Conservation (phyloP, 208 protist species). For the Cochliopodium minus region DNA sequence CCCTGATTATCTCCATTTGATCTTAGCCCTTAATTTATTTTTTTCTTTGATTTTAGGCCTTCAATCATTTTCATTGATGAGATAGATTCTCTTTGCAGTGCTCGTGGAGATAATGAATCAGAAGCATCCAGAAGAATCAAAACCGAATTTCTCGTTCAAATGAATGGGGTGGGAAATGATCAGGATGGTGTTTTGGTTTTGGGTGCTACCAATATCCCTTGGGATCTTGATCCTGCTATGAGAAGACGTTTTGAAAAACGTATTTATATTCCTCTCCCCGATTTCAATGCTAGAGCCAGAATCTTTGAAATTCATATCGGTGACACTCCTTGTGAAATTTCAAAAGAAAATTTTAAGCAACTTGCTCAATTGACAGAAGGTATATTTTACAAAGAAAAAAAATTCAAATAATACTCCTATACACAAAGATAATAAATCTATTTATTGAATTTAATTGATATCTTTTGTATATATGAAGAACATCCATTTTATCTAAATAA, state of each 20-base stretch:
- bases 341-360: slow-evolving; percentile 56
- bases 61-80: slow-evolving; percentile 99
- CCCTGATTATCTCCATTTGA: too few relatives aligned
- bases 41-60: slow-evolving; percentile 31
- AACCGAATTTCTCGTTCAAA: slow-evolving; percentile 81
- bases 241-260: slow-evolving; percentile 56
- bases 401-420: too few relatives aligned
- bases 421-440: too few relatives aligned
- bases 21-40: too few relatives aligned
- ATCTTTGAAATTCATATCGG: slow-evolving; percentile 88
- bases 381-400: too few relatives aligned
- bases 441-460: too few relatives aligned
- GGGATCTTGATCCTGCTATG: slow-evolving; percentile 50
- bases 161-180: slow-evolving; percentile 40
- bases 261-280: slow-evolving; percentile 72
- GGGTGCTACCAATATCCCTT: slow-evolving; percentile 54
- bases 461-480: too few relatives aligned
- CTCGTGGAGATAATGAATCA: slow-evolving; percentile 44
- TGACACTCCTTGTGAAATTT: slow-evolving; percentile 61
- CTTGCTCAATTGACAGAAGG: slow-evolving; percentile 65
- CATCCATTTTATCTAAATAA: too few relatives aligned
- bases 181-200: slow-evolving; percentile 38
- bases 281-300: slow-evolving; percentile 40
- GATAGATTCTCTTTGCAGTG: slow-evolving; percentile 73
- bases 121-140: slow-evolving; percentile 64